Percentiles rank a stretch among this genome's conserved stretches.
Evolutionary conservation across 352 stramenopile species (phyloP).

Genomic region (Phytophthora pisi): DNA sequence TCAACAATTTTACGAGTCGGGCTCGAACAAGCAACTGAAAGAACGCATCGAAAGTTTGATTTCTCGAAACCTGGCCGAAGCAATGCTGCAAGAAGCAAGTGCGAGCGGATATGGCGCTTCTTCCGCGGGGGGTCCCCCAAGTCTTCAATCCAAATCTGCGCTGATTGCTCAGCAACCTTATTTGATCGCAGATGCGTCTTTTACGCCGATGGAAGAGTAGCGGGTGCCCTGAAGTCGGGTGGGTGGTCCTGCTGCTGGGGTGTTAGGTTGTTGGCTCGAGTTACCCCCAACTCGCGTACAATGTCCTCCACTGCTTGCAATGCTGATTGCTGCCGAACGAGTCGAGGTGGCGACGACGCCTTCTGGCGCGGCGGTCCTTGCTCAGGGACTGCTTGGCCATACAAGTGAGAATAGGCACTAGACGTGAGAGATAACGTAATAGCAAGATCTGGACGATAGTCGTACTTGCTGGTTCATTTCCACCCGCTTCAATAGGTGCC

Average conservation of each 20-base stretch:
- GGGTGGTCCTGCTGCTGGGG: constrained; percentile 2
- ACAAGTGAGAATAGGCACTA: background rate
- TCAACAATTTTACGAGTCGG: constrained; percentile 48
- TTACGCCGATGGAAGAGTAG: constrained; percentile 54
- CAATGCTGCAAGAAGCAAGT: constrained; percentile 54
- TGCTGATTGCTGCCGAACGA: constrained; percentile 23
- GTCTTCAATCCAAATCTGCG: constrained; percentile 10
- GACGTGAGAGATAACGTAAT: constrained; percentile 15
- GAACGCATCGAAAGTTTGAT: constrained; percentile 56
- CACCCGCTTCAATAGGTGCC: background rate
- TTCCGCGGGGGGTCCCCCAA: constrained; percentile 1
- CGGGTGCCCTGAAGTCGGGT: background rate
- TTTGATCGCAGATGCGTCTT: constrained; percentile 39
- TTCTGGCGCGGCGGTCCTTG: constrained; percentile 6
- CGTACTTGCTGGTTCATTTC: constrained; percentile 10
- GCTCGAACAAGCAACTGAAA: constrained; percentile 57
- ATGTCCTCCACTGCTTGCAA: constrained; percentile 46
- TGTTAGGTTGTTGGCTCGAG: constrained; percentile 13
- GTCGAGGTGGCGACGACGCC: constrained; percentile 14
- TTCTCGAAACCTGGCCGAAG: constrained; percentile 63
- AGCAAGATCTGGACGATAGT: constrained; percentile 6
- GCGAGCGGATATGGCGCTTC: constrained; percentile 15
- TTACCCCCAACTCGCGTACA: constrained; percentile 41
- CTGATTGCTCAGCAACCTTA: constrained; percentile 23
- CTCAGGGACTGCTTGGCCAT: constrained; percentile 13